Base-by-base conservation (phyloP, 805 yeast genomes). In the Barnettozyma botsteinii region DNA sequence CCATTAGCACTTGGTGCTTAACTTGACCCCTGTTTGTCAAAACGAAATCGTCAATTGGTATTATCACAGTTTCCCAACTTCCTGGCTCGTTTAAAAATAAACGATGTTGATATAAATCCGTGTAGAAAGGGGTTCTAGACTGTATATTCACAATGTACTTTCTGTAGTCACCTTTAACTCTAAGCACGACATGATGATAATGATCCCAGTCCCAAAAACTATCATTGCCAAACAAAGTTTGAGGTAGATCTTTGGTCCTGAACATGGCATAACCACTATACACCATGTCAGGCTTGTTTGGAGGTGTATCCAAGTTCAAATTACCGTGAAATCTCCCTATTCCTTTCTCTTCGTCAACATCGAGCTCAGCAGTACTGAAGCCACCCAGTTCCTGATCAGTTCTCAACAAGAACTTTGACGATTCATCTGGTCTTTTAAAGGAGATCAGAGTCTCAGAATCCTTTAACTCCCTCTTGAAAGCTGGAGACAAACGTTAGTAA, bases 51-150 rank as follows among this genome's bases (percentile, higher is more conserved):
- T 77, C 73, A 37, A 86, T 65, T 33, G 93, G 87, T 25, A 86
- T 78, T 22, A 81, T 75, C 12, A 85, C 87, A 2, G 87, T 81
- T 56, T 86, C 93, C 95, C 95, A 85, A 46, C 77, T 69, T 3
- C 87, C 85, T 5, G 85, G 86, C 30, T 67, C 73, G 49, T 77
- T 75, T 48, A 83, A 62, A 51, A 84, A 86, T 47, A 86, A 65
- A 18, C 95, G 62, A 59, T 86, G 95, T 61, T 86, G 95, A 61
- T 77, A 86, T 47, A 86, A 64, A 60, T 86, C 95, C 2, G 91
- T 81, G 7, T 78, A 72, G 44, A 82, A 72, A 24, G 89, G 81
- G 2, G 87, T 77, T 53, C 85, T 86, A 11, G 91, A 81, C 63
- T 86, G 95, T 37, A 86, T 70, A 53, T 86, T 86, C 32, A 86